Base-by-base conservation (phyloP, 306 rosid genomes). In the Glycyrrhiza uralensis region DNA sequence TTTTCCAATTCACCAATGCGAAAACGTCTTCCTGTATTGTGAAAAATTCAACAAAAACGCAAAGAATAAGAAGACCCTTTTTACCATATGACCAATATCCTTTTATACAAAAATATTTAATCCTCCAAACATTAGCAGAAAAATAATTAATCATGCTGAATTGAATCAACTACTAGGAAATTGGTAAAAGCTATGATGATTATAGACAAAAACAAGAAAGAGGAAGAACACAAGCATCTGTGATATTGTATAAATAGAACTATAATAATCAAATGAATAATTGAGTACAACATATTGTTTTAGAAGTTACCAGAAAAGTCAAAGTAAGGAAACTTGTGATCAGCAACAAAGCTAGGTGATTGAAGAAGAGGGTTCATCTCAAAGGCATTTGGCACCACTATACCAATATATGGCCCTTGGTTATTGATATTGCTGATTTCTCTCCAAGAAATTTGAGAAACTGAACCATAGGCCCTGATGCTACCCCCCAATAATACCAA, bases 351-450 rank as follows among this genome's bases (percentile, higher is more conserved):
- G 66, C 66, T 76, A 22, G 80, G 18, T 61, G 98, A 90, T 32
- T 68, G 81, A 46, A 92, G 87, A 82, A 92, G 91, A 88, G 95
- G 98, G 46, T 74, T 73, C 74, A 88, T 17, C 85, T 90, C 96
- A 79, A 74, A 88, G 28, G 84, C 10, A 81, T 92, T 88, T 59
- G 98, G 95, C 67, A 85, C 90, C 65, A 88, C 90, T 73, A 92
- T 83, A 10, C 95, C 96, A 36, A 88, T 75, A 63, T 81, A 92
- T 61, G 92, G 90, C 7, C 95, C 95, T 50, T 79, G n/a, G 2
- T 19, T 23, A 65, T 88, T 88, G n/a, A 88, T 69, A 1, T 2
- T 38, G 2, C 59, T 56, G 12, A 92, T 86, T 70, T 79, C 65
- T 56, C 24, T 81, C 85, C 76, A 17, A 14, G 39, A 54, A 62